Evolutionary conservation across 1,284 basidiomycete genomes (phyloP), one percentile per base, ranked within the genome.

Genomic region (Ceratobasidium sp.): DNA sequence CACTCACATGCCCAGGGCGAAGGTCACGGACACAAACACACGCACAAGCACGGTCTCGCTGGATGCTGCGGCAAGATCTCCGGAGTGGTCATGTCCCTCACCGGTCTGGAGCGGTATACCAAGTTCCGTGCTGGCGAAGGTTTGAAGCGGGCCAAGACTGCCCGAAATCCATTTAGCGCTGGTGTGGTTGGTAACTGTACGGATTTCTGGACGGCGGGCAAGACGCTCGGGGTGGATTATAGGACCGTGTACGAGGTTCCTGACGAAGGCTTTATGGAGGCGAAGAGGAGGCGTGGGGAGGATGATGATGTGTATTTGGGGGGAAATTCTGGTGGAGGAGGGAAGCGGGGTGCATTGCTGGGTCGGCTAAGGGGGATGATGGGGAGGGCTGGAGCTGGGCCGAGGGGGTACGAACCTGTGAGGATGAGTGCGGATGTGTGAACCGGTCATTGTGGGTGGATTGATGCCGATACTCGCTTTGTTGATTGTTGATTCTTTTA

Each of bases 61-160:
- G 84, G 83, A 7, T 61, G 64, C 66, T 86, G 85, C 38, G 49
- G 50, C 30, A 50, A 50, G 30, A 49, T 67, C 30, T 82, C 85
- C 5, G 87, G 88, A 0, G 94, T 95, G 85, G 80, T 96, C 62
- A 89, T 98, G 83, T 92, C 92, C 80, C 85, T 98, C 0, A 87
- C 98, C 46, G 97, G 97, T 0, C 87, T 98, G 55, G 97, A 98
- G 80, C 84, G 95, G 58, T 98, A 98, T 82, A 98, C 96, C 18
- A 89, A 91, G 73, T 95, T 95, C 32, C 91, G 91, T 77, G 95
- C 93, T 0, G 91, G 91, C 2, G 90, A 92, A 77, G 95, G 95
- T 9, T 87, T 98, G 73, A 81, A 81, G 61, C 78, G 81, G 77
- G 83, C 88, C 18, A 87, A 86, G 75, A 91, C 90, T 23, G 85